Evolutionary conservation across 306 rosid genomes (phyloP).

Genomic region (Fragaria nilgerrensis): DNA sequence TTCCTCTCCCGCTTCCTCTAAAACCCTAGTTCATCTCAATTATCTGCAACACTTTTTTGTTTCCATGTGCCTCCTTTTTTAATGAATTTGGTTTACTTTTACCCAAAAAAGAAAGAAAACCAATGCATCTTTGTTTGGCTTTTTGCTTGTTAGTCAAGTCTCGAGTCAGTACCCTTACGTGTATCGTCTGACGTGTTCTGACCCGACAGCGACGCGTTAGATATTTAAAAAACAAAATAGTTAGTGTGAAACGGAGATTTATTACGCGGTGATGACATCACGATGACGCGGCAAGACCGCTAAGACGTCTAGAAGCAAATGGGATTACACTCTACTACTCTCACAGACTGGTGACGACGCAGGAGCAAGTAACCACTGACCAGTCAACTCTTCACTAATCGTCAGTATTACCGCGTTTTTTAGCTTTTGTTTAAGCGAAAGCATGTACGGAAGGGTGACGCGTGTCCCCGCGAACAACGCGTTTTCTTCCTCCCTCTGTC

Average conservation of each 20-base stretch:
- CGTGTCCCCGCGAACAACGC: slow-evolving; percentile 76
- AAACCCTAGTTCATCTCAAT: slow-evolving; percentile 1
- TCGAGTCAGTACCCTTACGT: background rate
- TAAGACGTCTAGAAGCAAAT: background rate
- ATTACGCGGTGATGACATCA: slow-evolving; percentile 22
- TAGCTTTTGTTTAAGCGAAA: background rate
- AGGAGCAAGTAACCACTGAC: background rate
- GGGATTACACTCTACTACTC: background rate
- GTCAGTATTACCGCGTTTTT: background rate
- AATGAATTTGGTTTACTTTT: slow-evolving; percentile 5
- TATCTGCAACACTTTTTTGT: background rate
- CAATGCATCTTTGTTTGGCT: background rate
- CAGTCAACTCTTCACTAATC: background rate
- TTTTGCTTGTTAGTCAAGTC: background rate
- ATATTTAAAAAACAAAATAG: background rate
- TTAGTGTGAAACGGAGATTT: background rate
- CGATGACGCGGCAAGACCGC: slow-evolving; percentile 25
- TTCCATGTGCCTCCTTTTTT: background rate
- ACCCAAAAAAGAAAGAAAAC: background rate
- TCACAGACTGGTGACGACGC: background rate
- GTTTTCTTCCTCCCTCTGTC: slow-evolving; percentile 46
- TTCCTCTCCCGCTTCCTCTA: slow-evolving; percentile 60
- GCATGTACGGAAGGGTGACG: slow-evolving; percentile 49
- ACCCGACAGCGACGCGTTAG: background rate
- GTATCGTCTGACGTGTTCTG: background rate